Base-by-base conservation (phyloP, 2,329 filamentous ascomycete species). In the Calonectria naviculata region DNA sequence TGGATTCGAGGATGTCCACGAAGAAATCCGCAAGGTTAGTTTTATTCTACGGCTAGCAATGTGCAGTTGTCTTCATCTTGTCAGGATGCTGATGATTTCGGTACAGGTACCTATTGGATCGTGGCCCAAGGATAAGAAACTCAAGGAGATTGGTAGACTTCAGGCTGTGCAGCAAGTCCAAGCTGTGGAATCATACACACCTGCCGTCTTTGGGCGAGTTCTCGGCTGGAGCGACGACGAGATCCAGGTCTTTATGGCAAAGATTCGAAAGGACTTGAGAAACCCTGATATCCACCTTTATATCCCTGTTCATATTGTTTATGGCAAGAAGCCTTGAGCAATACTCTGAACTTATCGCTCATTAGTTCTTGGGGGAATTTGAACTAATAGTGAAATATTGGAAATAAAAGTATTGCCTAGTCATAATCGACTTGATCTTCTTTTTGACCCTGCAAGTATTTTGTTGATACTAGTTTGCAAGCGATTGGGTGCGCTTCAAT, bases 171-270 rank as follows among this genome's bases (percentile, higher is more conserved):
- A 76, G 38, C 73, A 76, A 49, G 54, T 69, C 4, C 73, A 76
- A 29, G 73, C 74, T 3, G 67, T 76, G 15, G 65, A 62, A 0
- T 76, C 74, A 0, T 76, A 76, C n/a, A 76, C 74, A 0, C 74
- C 74, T 0, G 72, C 67, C 1, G 62, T 76, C 1, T 76, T 74
- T 49, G 75, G 72, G 0, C 74, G 68, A 2, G 38, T 73, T 24
- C 71, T 77, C 0, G 74, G 74, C 9, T 76, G 75, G 74, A 65
- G 68, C 4, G 71, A 73, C 3, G 60, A 71, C 0, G 74, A 75
- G 34, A 73, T 75, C 29, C 73, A 73, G 24, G 71, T 75, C 0
- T 70, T 77, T 1, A 73, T 76, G 71, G 75, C 73, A 7, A 74
- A 74, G 54, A 70, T 76, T 8, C 74, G 75, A 52, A 74, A 61